Conservation (phyloP, 1,139 yeast genomes). For the Pichia cactophila region DNA sequence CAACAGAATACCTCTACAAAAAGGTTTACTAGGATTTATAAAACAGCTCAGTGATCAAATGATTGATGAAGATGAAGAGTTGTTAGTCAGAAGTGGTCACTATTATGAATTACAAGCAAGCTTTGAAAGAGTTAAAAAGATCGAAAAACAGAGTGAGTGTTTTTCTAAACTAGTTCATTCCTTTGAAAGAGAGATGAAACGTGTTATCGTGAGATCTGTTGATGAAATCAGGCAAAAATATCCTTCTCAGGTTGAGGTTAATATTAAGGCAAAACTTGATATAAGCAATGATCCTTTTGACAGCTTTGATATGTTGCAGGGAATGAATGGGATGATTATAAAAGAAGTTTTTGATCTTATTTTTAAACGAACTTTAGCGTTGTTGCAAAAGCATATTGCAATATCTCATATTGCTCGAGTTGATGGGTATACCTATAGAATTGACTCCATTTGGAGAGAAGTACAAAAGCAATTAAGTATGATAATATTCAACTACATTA, state of each 20-base stretch:
- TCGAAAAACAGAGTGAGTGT: constrained; percentile 59
- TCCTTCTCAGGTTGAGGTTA: constrained; percentile 32
- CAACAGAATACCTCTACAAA: constrained; percentile 13
- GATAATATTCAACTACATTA: constrained; percentile 51
- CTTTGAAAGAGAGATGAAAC: constrained; percentile 40
- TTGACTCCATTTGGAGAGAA: constrained; percentile 50
- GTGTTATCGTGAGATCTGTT: constrained; percentile 51
- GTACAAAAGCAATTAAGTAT: constrained; percentile 52
- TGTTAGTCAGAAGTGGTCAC: constrained; percentile 18
- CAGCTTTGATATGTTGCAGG: constrained; percentile 35
- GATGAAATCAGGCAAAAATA: constrained; percentile 56
- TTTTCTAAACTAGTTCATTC: constrained; percentile 47
- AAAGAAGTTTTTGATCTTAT: constrained; percentile 66
- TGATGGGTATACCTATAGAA: constrained; percentile 31
- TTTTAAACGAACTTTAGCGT: constrained; percentile 53
- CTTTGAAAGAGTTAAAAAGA: constrained; percentile 21
- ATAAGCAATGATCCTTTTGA: constrained; percentile 15
- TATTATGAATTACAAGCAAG: constrained; percentile 16
- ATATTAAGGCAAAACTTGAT: constrained; percentile 11
- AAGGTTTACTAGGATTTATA: constrained; percentile 21
- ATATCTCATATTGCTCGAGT: constrained; percentile 31
- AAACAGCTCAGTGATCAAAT: constrained; percentile 12
- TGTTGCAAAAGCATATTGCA: constrained; percentile 65
- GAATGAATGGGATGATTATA: constrained; percentile 49
- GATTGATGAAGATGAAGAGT: constrained; percentile 19